These are phyloP conservation scores for Phytopythium kandeliae DNA, from an alignment of 352 stramenopile genomes.

Conservation along the genomic window DNA sequence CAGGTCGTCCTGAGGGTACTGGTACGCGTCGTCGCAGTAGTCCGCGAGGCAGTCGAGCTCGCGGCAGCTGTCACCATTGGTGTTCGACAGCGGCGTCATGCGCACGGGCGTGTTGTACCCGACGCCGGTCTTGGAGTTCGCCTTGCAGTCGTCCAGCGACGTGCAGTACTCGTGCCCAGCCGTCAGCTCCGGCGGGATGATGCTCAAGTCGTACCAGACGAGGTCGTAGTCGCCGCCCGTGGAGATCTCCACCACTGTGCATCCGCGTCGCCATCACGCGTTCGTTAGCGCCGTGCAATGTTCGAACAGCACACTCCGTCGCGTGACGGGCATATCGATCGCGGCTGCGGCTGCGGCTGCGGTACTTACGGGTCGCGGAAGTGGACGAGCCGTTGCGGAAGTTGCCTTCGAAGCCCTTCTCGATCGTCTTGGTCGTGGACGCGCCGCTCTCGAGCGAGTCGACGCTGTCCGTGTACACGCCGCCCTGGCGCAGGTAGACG, in stretches of 20 bases:
- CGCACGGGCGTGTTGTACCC: slow-evolving; percentile 70
- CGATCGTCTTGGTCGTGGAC: slow-evolving; percentile 31
- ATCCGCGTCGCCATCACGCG: not conserved
- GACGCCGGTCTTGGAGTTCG: slow-evolving; percentile 38
- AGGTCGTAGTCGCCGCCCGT: slow-evolving; percentile 49
- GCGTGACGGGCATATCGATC: too few relatives aligned
- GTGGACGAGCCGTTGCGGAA: slow-evolving; percentile 56
- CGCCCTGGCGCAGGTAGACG: slow-evolving; percentile 46
- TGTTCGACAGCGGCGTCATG: slow-evolving; percentile 48
- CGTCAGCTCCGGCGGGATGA: slow-evolving; percentile 56
- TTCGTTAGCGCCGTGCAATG: not conserved
- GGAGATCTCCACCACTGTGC: slow-evolving; percentile 51
- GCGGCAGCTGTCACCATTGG: slow-evolving; percentile 50
- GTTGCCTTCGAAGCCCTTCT: slow-evolving; percentile 61
- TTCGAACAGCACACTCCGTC: not conserved
- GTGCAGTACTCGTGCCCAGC: slow-evolving; percentile 53
- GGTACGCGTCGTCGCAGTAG: slow-evolving; percentile 61
- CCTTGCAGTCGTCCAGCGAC: slow-evolving; percentile 62
- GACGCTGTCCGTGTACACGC: slow-evolving; percentile 39
- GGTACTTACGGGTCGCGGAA: slow-evolving; percentile 35
- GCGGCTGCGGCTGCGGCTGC: too few relatives aligned
- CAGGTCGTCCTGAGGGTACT: slow-evolving; percentile 57
- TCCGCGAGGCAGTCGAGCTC: slow-evolving; percentile 50
- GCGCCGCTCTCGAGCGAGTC: slow-evolving; percentile 31
- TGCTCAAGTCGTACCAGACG: slow-evolving; percentile 67